Conservation (phyloP, 768 basidiomycete genomes). For the Myochromella boudieri region DNA sequence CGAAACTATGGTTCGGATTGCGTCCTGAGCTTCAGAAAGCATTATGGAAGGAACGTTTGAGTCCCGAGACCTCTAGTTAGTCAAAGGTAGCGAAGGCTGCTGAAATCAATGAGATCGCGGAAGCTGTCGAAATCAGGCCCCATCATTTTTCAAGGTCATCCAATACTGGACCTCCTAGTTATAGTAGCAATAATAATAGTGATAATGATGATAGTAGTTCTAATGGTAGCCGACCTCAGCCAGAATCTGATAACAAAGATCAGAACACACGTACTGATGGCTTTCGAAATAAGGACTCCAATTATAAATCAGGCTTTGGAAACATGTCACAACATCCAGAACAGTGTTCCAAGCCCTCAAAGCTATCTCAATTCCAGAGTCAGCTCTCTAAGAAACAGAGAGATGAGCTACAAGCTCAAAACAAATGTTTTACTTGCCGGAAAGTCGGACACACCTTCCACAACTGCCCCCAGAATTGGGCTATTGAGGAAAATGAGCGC, state of each 20-base stretch:
- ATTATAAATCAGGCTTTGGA: too few relatives aligned
- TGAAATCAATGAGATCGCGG: conserved; percentile 29
- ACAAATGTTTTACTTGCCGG: background rate
- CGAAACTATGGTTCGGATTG: background rate
- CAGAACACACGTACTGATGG: too few relatives aligned
- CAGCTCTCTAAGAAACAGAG: background rate
- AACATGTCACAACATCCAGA: too few relatives aligned
- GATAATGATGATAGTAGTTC: background rate
- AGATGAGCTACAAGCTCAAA: background rate
- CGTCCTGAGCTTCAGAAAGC: conserved; percentile 20
- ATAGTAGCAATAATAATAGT: too few relatives aligned
- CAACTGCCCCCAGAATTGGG: background rate
- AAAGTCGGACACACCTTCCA: background rate
- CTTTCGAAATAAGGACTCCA: too few relatives aligned
- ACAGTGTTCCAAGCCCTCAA: too few relatives aligned
- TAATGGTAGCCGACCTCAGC: too few relatives aligned
- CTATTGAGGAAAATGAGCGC: background rate
- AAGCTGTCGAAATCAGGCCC: background rate
- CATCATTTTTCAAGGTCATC: background rate
- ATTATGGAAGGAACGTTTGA: conserved; percentile 17
- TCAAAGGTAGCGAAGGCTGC: conserved; percentile 26
- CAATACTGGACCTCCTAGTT: too few relatives aligned
- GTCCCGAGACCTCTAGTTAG: conserved; percentile 23
- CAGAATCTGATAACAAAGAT: too few relatives aligned
- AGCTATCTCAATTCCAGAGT: background rate